Evolutionary conservation across 2,329 filamentous ascomycete species (phyloP), one percentile per base, ranked within the genome.

Genomic region (Alternaria sp.): DNA sequence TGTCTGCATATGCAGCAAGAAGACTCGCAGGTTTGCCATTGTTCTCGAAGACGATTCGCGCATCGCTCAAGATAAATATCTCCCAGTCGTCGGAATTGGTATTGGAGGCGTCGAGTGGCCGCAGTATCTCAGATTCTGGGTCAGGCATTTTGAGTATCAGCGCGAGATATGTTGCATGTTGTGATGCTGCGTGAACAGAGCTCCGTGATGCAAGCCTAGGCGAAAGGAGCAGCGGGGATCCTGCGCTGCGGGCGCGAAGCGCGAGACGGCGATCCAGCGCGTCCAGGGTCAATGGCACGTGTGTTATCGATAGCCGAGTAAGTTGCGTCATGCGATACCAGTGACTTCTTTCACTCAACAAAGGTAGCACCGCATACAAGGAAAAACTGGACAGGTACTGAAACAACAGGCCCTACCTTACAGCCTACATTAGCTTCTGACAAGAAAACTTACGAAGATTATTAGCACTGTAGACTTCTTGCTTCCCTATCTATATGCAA

Each of bases 1-100:
- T 86, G 43, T 86, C 81, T 0, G 84, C 75, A 66, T 86, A 84
- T 3, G 89, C 87, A 47, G 86, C 76, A 4, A 93, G 82, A 5
- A 90, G 83, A 69, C 86, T 91, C 28, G 84, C 86, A 4, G 86
- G 73, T 38, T 70, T 67, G 8, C 73, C 72, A n/a, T 82, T 83
- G 28, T 77, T 76, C 30, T 86, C 84, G 65, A 88, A 82, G 63
- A 86, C 84, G n/a, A 92, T 83, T 18, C 85, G 81, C 38, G 85
- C 89, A 70, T 91, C 84, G 51, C 74, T 81, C 42, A 93, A 81
- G 6, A 86, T 80, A 71, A 90, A 91, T 49, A 84, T 84, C 4
- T 88, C 86, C 83, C 87, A 90, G 16, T 87, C 78, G 66, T 87
- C 81, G 12, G 79, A 73, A 54, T 81, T 65, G 9, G 72, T 64